Base-by-base conservation (phyloP, 257 asterid genomes). In the Striga asiatica region DNA sequence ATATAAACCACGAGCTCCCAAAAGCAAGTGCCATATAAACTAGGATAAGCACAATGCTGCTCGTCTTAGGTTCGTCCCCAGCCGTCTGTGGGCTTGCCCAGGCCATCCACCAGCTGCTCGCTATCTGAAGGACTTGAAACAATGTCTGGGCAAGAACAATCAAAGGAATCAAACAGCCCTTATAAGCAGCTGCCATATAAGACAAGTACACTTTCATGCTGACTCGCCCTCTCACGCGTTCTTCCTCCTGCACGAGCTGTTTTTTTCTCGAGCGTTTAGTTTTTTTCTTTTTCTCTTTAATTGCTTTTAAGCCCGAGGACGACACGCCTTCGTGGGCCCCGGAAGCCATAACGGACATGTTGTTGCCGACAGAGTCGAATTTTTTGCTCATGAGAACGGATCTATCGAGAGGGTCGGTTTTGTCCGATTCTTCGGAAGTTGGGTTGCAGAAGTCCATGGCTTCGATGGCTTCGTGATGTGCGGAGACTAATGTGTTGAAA, bases 81-180 rank as follows among this genome's bases (percentile, higher is more conserved):
- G 83, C 54, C 5, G 96, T 85, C 76, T 88, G 99, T 0, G 99
- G 99, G 76, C 78, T 92, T 12, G 99, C 99, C 99, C 99, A 92
- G 54, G 99, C 97, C 99, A 92, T 92, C 99, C 99, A 92, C 97
- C 97, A 92, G 70, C 84, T 92, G 64, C 99, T 92, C 55, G 97
- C 97, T 67, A 92, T 92, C 66, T 92, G 97, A 63, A 92, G 97
- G 75, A 78, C 78, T 72, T 92, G 99, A 85, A 92, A 92, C 62
- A 92, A 67, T 29, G 87, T 72, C 69, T 92, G 99, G 22, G 99
- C 95, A 56, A 92, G 72, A 66, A 88, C 75, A 62, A 92, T 92
- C 60, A 76, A 79, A 1, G 99, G 99, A 43, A 92, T 78, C 68
- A 92, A 61, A 68, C 79, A 74, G 7, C 99, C 99, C 76, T 82